Evolutionary conservation across 73 alveolate genomes (phyloP).

Genomic region (Paramecium pentaurelia): DNA sequence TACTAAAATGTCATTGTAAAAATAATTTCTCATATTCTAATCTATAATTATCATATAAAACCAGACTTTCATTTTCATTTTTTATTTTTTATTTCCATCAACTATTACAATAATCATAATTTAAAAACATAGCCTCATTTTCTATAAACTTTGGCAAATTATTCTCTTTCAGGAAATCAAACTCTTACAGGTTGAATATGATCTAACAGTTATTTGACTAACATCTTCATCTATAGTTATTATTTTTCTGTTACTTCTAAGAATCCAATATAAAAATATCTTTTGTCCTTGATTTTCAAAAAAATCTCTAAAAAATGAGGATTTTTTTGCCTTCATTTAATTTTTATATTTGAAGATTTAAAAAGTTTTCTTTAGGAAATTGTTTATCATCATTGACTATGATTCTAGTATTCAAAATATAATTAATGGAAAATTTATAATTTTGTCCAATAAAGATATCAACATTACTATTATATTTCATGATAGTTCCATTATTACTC

Average conservation of each 20-base stretch:
- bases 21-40: constrained; percentile 32
- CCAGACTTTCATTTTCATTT: not conserved
- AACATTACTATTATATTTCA: constrained; percentile 44
- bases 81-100: not conserved
- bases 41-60: not conserved
- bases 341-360: not conserved
- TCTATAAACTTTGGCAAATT: not conserved
- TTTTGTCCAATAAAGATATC: constrained; percentile 9
- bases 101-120: not conserved
- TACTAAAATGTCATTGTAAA: not conserved
- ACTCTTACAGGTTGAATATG: not conserved
- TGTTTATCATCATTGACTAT: not conserved
- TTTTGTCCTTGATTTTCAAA: not conserved
- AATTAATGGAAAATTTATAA: not conserved
- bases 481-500: not conserved
- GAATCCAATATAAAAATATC: not conserved
- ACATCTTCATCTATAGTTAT: not conserved
- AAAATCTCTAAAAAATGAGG: constrained; percentile 31
- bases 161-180: not conserved
- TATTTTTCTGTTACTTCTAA: not conserved
- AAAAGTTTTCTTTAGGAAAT: not conserved
- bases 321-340: not conserved
- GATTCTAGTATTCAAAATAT: constrained; percentile 25
- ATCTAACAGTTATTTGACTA: not conserved
- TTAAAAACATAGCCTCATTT: not conserved